Evolutionary conservation across 108 stramenopile genomes (phyloP).

Genomic region (Cyclotella kingstonii): DNA sequence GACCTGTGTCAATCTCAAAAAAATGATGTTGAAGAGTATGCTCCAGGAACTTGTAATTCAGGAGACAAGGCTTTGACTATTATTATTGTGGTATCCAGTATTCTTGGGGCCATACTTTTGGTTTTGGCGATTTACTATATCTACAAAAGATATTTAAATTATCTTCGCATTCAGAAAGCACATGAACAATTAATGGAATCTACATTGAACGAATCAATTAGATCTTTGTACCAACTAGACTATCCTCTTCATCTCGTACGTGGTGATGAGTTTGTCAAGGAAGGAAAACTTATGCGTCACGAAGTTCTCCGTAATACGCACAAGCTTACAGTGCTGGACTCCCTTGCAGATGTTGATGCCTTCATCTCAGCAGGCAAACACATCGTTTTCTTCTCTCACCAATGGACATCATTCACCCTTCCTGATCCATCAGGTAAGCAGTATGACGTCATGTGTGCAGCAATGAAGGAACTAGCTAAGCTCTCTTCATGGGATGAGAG

Average conservation of each 20-base stretch:
- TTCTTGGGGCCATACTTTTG: constrained; percentile 18
- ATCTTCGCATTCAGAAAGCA: constrained; percentile 26
- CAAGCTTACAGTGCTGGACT: constrained; percentile 41
- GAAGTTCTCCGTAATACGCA: constrained; percentile 39
- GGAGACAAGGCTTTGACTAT: constrained; percentile 13
- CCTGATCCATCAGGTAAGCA: constrained; percentile 36
- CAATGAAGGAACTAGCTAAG: constrained; percentile 26
- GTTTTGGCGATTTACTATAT: constrained; percentile 6
- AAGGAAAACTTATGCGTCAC: constrained; percentile 34
- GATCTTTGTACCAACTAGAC: constrained; percentile 34
- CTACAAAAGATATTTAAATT: constrained; percentile 20
- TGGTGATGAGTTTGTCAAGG: constrained; percentile 33
- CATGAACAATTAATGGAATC: constrained; percentile 43
- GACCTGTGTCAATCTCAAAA: constrained; percentile 34
- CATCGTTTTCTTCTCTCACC: constrained; percentile 42
- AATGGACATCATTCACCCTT: constrained; percentile 32
- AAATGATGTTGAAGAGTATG: constrained; percentile 30
- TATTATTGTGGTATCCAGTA: constrained; percentile 14
- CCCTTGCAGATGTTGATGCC: constrained; percentile 38
- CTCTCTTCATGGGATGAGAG: constrained; percentile 28
- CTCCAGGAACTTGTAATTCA: constrained; percentile 23
- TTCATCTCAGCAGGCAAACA: constrained; percentile 39
- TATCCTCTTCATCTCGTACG: constrained; percentile 44
- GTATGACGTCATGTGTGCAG: constrained; percentile 18
- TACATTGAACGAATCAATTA: constrained; percentile 33